These are phyloP conservation scores for Scutellaria baicalensis DNA, from an alignment of 257 asterid genomes.

Conservation along the genomic window DNA sequence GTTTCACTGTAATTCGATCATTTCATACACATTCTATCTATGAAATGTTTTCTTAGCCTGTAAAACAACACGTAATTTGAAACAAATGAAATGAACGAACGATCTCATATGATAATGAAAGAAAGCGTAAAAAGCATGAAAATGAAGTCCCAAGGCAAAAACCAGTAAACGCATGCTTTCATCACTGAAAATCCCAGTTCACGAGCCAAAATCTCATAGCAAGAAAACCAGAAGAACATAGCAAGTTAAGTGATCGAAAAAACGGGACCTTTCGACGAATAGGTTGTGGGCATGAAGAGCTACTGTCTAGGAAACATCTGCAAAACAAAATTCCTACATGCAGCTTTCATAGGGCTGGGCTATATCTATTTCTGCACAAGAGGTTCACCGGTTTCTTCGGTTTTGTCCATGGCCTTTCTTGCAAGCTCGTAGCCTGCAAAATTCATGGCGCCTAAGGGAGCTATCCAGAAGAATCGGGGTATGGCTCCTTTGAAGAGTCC, in stretches of 20 bases:
- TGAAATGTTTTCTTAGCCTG: too few species aligned
- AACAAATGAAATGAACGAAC: too few species aligned
- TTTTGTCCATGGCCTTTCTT: slow-evolving; percentile 76
- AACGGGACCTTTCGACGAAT: slow-evolving; percentile 18
- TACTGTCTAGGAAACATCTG: slow-evolving; percentile 10
- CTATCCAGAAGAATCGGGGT: slow-evolving; percentile 96
- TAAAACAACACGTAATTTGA: too few species aligned
- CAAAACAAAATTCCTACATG: slow-evolving; percentile 8
- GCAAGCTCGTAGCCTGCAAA: slow-evolving; percentile 95
- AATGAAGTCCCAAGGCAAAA: too few species aligned
- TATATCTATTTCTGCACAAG: slow-evolving; percentile 30
- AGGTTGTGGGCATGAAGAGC: slow-evolving; percentile 8
- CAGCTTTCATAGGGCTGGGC: slow-evolving; percentile 10
- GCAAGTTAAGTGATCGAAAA: not conserved
- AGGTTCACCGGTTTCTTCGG: slow-evolving; percentile 38
- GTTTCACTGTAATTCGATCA: too few species aligned
- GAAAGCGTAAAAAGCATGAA: not conserved
- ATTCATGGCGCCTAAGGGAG: slow-evolving; percentile 95
- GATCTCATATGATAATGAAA: too few species aligned
- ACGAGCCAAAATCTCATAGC: slow-evolving; percentile 2
- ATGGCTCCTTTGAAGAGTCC: slow-evolving; percentile 88
- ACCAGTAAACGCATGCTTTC: not conserved
- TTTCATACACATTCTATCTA: too few species aligned
- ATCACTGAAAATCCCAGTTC: slow-evolving; percentile 2
- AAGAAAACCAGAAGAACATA: not conserved